Conservation (phyloP, 345 rosid species). For the Reutealis trisperma region DNA sequence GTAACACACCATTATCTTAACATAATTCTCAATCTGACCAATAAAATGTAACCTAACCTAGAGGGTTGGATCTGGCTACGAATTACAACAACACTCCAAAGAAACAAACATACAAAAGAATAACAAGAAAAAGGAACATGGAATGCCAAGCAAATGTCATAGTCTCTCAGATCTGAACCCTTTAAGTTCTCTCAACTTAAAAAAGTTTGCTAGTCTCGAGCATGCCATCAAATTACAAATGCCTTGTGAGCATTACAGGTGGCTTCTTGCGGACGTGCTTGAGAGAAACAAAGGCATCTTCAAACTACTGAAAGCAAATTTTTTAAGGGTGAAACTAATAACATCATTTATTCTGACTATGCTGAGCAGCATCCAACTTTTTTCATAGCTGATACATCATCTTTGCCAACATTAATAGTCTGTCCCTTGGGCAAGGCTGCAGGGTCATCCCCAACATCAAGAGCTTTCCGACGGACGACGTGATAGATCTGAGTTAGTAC, state of each 20-base stretch:
- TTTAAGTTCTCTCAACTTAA: slow-evolving; percentile 9
- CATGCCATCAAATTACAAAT: neutral
- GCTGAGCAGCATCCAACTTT: slow-evolving; percentile 32
- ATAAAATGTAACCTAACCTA: slow-evolving; percentile 23
- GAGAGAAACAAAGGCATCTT: slow-evolving; percentile 12
- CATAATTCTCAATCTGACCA: slow-evolving; percentile 20
- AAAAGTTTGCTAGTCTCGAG: neutral
- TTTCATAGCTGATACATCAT: slow-evolving; percentile 34
- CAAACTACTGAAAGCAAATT: slow-evolving; percentile 4
- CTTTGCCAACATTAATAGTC: slow-evolving; percentile 26
- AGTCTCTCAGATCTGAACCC: slow-evolving; percentile 6
- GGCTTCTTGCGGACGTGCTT: neutral
- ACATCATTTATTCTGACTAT: slow-evolving; percentile 10
- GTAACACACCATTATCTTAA: slow-evolving; percentile 19
- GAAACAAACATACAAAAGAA: slow-evolving; percentile 18
- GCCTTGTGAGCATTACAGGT: neutral
- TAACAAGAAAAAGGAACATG: slow-evolving; percentile 4
- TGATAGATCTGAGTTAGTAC: slow-evolving; percentile 30
- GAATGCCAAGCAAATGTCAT: neutral
- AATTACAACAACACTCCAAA: slow-evolving; percentile 8
- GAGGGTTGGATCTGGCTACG: slow-evolving; percentile 18
- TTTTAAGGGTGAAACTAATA: neutral
- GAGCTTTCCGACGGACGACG: slow-evolving; percentile 32
- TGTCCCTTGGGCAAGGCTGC: slow-evolving; percentile 33
- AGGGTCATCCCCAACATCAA: slow-evolving; percentile 32